Conservation (phyloP, 306 rosid genomes). For the Sindora glabra region DNA sequence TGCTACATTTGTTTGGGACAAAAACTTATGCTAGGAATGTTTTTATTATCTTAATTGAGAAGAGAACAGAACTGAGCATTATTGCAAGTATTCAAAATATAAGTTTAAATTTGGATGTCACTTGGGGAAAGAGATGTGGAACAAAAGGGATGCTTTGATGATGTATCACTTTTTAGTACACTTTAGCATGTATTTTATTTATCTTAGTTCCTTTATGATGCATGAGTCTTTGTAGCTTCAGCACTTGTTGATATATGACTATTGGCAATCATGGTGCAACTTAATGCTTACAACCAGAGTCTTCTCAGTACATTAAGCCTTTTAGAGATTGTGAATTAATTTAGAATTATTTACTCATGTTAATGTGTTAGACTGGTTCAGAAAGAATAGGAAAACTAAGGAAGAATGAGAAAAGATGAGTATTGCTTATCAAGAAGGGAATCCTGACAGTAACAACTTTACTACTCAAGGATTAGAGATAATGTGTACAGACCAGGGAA, state of each 20-base stretch:
- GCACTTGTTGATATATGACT: slow-evolving; percentile 3
- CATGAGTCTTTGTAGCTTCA: not conserved
- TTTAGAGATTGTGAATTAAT: too few relatives aligned
- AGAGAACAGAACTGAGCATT: not conserved
- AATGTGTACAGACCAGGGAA: too few relatives aligned
- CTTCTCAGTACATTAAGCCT: not conserved
- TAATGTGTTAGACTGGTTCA: too few relatives aligned
- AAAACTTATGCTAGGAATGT: not conserved
- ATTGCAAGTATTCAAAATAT: not conserved
- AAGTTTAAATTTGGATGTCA: not conserved
- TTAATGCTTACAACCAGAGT: not conserved
- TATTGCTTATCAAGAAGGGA: too few relatives aligned
- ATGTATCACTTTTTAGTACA: not conserved
- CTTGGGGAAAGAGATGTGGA: not conserved
- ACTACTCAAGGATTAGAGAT: too few relatives aligned
- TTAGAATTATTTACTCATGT: too few relatives aligned
- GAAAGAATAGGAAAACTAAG: too few relatives aligned
- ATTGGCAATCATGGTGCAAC: slow-evolving; percentile 1
- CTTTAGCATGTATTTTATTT: not conserved
- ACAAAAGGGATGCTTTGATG: not conserved
- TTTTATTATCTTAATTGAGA: not conserved
- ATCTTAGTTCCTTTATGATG: slow-evolving; percentile 5
- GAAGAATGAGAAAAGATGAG: too few relatives aligned
- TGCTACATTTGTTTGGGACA: not conserved
- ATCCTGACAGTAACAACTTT: too few relatives aligned